Evolutionary conservation across 2,329 filamentous ascomycete species (phyloP), one percentile per base, ranked within the genome.

Genomic region (Aspergillus nomiae): DNA sequence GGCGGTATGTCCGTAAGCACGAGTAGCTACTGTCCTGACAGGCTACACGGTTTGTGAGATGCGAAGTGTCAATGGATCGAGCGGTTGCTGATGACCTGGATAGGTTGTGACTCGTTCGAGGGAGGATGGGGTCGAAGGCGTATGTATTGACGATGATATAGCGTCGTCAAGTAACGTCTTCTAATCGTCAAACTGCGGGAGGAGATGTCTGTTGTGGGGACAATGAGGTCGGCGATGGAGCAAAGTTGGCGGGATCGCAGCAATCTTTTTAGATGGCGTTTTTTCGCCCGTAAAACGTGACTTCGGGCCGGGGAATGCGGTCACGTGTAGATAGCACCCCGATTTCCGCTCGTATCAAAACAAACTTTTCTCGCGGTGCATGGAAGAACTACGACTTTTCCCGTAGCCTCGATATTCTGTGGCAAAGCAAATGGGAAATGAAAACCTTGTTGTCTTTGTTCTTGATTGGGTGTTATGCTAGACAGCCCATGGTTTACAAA

Each of bases 251-350:
- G 58, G 58, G 63, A 63, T 63, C 59, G 61, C 63, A 65, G 65
- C 65, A 63, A 61, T 64, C 57, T 61, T 60, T 67, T 65, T 64
- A 61, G 63, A 65, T 63, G 61, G 63, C 61, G 65, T 67, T 69
- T 69, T 70, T 69, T 65, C 65, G 61, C 60, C 63, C 55, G 58
- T 63, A 67, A 68, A 68, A 68, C 68, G 69, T 70, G 69, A 70
- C 66, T 51, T 62, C 57, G 21, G 43, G 21, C 28, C 30, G 55
- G 38, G 34, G 26, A 38, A 10, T 3, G 8, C 0, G 34, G 46
- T 69, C 68, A 70, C 67, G 65, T 69, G 67, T 58, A 26, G 34
- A 56, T 61, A 60, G 54, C 61, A 43, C 56, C 60, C 67, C 63
- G 65, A 28, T 14, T 66, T 45, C 67, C 62, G 61, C 28, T 51